Conservation (phyloP, 2,329 filamentous ascomycete species). For the Talaromyces albobiverticillius region DNA sequence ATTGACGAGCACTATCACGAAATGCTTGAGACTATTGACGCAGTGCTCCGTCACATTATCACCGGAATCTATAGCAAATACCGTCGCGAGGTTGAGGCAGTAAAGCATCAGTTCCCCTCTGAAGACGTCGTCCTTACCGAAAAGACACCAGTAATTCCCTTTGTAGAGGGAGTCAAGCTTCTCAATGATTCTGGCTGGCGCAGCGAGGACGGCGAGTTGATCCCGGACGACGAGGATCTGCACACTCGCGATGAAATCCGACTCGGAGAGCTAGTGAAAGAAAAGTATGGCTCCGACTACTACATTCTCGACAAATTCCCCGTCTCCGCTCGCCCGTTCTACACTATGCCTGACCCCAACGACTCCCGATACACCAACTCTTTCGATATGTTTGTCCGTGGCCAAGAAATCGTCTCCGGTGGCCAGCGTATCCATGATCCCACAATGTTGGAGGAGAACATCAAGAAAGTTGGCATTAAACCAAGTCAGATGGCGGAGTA, state of each 20-base stretch:
- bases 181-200: slow-evolving; percentile 74
- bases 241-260: slow-evolving; percentile 83
- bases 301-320: slow-evolving; percentile 96
- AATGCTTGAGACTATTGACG: slow-evolving; percentile 73
- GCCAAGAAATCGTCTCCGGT: slow-evolving; percentile 88
- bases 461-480: slow-evolving; percentile 71
- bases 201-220: slow-evolving; percentile 70
- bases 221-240: slow-evolving; percentile 74
- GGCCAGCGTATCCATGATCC: slow-evolving; percentile 90
- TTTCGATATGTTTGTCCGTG: slow-evolving; percentile 91
- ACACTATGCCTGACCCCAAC: slow-evolving; percentile 78
- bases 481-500: slow-evolving; percentile 88
- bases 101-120: slow-evolving; percentile 82
- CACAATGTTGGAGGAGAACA: slow-evolving; percentile 69
- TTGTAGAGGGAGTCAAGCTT: slow-evolving; percentile 75
- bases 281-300: slow-evolving; percentile 85
- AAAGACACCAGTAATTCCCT: slow-evolving; percentile 76
- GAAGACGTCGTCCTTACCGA: slow-evolving; percentile 85
- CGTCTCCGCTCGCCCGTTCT: slow-evolving; percentile 78
- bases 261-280: slow-evolving; percentile 77
- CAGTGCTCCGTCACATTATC: slow-evolving; percentile 77
- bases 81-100: slow-evolving; percentile 69
- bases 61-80: slow-evolving; percentile 67
- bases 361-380: slow-evolving; percentile 78
- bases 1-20: slow-evolving; percentile 89